Conservation (phyloP, 495 filamentous ascomycete species). For the Tuber melanosporum region DNA sequence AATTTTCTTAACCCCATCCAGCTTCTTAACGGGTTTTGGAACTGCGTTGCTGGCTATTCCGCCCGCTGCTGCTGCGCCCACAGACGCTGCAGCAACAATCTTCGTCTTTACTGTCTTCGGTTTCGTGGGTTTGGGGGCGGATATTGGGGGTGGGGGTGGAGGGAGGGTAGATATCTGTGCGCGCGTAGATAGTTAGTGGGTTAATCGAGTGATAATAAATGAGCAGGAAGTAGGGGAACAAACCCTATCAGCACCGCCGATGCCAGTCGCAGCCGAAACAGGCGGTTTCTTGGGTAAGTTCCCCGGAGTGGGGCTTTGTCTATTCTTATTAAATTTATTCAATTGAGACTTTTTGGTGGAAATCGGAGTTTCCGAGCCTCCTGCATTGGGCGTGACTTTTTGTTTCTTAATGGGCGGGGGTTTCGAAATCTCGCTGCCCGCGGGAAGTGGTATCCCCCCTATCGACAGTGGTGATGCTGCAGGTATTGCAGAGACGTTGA, state of each 20-base stretch:
- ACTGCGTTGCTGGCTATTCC: slow-evolving; percentile 26
- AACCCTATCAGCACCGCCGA: slow-evolving; percentile 25
- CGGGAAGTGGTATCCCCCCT: neutral
- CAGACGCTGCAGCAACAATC: slow-evolving; percentile 16
- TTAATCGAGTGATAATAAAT: no score
- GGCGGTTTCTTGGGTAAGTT: slow-evolving; percentile 7
- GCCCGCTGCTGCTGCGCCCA: slow-evolving; percentile 4
- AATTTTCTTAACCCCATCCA: neutral
- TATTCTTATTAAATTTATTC: slow-evolving; percentile 24
- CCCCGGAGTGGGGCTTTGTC: slow-evolving; percentile 29
- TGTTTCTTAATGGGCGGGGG: slow-evolving; percentile 32
- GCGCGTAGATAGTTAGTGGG: slow-evolving; percentile 9
- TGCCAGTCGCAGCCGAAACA: neutral
- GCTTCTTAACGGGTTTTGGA: slow-evolving; percentile 8
- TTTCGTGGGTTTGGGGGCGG: slow-evolving; percentile 25
- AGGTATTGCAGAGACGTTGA: neutral
- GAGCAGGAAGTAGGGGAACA: slow-evolving; percentile 5
- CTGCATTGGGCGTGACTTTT: slow-evolving; percentile 12
- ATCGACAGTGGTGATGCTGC: neutral
- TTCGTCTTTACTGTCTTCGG: slow-evolving; percentile 33
- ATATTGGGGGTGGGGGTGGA: slow-evolving; percentile 18
- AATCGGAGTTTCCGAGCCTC: slow-evolving; percentile 2
- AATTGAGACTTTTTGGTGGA: slow-evolving; percentile 30
- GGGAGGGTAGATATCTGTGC: slow-evolving; percentile 20
- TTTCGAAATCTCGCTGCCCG: slow-evolving; percentile 6